Evolutionary conservation across 805 yeast species (phyloP).

Genomic region (Wickerhamiella australiensis): DNA sequence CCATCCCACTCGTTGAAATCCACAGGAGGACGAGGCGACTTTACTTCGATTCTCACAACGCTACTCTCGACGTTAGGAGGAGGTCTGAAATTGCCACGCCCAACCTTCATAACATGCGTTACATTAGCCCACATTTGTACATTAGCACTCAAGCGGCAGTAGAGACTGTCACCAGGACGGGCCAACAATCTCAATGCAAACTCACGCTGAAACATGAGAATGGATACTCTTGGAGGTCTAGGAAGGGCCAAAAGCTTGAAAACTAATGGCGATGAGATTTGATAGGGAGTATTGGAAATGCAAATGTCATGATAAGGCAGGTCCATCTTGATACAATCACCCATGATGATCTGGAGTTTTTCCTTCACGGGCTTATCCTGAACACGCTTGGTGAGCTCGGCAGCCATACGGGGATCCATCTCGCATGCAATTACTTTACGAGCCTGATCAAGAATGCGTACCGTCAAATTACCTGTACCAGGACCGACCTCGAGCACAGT

Average conservation of each 20-base stretch:
- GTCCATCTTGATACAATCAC: constrained; percentile 93
- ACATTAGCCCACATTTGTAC: constrained; percentile 99
- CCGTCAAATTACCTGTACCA: constrained; percentile 96
- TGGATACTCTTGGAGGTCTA: constrained; percentile 85
- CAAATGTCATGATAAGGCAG: constrained; percentile 91
- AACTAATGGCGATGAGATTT: constrained; percentile 91
- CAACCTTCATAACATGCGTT: constrained; percentile 96
- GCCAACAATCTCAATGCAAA: constrained; percentile 89
- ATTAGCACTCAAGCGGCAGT: constrained; percentile 87
- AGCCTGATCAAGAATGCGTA: constrained; percentile 82
- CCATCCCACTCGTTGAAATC: constrained; percentile 98
- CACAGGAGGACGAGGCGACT: constrained; percentile 84
- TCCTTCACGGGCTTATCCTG: constrained; percentile 93
- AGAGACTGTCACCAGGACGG: constrained; percentile 88
- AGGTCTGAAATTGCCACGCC: constrained; percentile 90
- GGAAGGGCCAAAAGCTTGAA: constrained; percentile 86
- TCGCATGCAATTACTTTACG: constrained; percentile 91
- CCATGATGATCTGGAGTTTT: constrained; percentile 80
- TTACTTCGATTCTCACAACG: constrained; percentile 86
- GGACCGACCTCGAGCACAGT: constrained; percentile 95
- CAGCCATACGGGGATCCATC: constrained; percentile 99
- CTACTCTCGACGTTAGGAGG: constrained; percentile 98
- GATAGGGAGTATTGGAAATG: constrained; percentile 95
- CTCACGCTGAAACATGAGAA: constrained; percentile 95
- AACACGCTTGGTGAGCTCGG: constrained; percentile 92